Percentiles rank a stretch among this genome's conserved stretches.
phyloP scores from a whole-genome alignment of 768 basidiomycete species.

The Exsudoporus frostii region DNA sequence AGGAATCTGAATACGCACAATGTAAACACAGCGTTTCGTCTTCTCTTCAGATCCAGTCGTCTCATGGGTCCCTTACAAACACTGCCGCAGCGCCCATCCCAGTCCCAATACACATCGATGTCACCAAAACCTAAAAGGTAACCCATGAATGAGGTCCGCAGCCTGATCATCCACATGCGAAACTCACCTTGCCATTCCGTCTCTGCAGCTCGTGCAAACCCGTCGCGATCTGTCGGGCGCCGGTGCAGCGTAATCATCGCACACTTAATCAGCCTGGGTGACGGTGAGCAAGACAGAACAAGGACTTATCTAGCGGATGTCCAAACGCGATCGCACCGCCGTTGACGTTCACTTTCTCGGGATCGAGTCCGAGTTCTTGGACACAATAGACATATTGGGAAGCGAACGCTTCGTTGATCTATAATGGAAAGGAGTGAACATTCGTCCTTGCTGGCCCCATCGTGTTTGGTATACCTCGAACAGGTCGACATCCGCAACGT shows the following conservation, averaged over 20 bases:
- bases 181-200: conserved; percentile 58
- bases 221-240: conserved; percentile 79
- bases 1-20: no score
- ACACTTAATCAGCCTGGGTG: conserved; percentile 8
- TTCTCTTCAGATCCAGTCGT: not conserved
- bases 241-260: conserved; percentile 63
- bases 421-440: not conserved
- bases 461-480: conserved; percentile 54
- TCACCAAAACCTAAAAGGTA: conserved; percentile 64
- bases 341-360: conserved; percentile 79
- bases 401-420: conserved; percentile 94
- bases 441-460: not conserved
- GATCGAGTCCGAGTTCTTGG: conserved; percentile 58
- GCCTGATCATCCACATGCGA: not conserved
- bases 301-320: conserved; percentile 72
- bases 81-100: conserved; percentile 91
- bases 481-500: conserved; percentile 67
- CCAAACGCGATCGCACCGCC: conserved; percentile 89
- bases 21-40: no score
- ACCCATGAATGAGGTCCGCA: not conserved
- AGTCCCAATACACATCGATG: conserved; percentile 84
- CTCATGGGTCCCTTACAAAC: conserved; percentile 53
- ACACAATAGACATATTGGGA: conserved; percentile 77
- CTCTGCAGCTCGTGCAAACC: conserved; percentile 73
- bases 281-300: not conserved